These are phyloP conservation scores for Beauveria asiatica DNA, from an alignment of 2,329 filamentous ascomycete species.

Conservation along the genomic window DNA sequence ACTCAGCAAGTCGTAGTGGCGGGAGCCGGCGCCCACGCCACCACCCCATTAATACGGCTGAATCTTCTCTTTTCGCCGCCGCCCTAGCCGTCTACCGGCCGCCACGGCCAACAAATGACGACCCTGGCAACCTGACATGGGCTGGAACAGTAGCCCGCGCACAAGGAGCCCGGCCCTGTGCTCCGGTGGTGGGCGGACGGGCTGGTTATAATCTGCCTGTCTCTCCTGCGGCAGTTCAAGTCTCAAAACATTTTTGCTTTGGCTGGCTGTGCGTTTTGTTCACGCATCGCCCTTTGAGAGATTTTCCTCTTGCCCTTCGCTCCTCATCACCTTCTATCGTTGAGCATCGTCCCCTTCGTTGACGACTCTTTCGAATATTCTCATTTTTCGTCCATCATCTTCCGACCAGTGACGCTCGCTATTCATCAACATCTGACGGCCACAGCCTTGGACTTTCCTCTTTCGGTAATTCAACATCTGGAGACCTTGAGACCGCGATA, in stretches of 20 bases:
- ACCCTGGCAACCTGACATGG: not conserved
- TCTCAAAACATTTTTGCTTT: constrained; percentile 11
- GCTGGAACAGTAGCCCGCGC: not conserved
- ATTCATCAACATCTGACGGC: not conserved
- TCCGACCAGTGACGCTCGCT: not conserved
- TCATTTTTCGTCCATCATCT: constrained; percentile 1
- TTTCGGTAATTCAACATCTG: constrained; percentile 8
- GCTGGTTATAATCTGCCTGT: constrained; percentile 9
- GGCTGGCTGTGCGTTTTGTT: not conserved
- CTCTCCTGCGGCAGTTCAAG: not conserved
- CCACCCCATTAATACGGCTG: not conserved
- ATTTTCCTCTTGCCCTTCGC: not conserved
- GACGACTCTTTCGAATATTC: not conserved
- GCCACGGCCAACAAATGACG: not conserved
- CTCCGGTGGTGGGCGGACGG: not conserved
- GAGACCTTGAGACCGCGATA: not conserved
- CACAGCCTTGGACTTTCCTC: not conserved
- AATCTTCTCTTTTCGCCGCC: not conserved
- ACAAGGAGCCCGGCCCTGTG: not conserved
- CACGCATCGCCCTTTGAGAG: not conserved
- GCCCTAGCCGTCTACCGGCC: not conserved
- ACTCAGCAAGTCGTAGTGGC: not conserved
- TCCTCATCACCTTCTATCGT: not conserved
- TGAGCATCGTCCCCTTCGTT: constrained; percentile 11
- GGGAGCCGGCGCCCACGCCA: not conserved